These are phyloP conservation scores for Annulohypoxylon maeteangense DNA, from an alignment of 495 filamentous ascomycete species.

Conservation along the genomic window DNA sequence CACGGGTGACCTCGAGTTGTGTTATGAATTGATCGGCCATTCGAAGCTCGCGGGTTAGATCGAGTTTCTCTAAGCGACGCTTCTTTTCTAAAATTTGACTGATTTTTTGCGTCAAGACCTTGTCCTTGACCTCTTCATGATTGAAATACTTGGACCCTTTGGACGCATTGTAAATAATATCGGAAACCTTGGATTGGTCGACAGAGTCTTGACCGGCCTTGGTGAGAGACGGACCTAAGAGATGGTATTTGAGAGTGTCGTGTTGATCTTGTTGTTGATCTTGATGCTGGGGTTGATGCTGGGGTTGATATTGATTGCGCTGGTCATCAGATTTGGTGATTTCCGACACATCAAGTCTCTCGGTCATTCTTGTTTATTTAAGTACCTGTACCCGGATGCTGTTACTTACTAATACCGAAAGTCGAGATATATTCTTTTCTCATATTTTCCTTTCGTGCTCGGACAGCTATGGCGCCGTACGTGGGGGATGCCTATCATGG, in stretches of 20 bases:
- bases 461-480: not conserved
- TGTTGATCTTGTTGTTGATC: constrained; percentile 39
- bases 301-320: constrained; percentile 19
- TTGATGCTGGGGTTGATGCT: constrained; percentile 29
- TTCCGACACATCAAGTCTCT: constrained; percentile 2
- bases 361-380: constrained; percentile 20
- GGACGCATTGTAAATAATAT: constrained; percentile 96
- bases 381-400: no score
- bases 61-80: constrained; percentile 76
- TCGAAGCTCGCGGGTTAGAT: constrained; percentile 76
- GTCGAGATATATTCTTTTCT: not conserved
- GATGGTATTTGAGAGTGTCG: constrained; percentile 66
- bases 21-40: constrained; percentile 84
- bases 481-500: no score
- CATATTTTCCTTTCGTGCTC: constrained; percentile 15
- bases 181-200: constrained; percentile 94
- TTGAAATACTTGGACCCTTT: constrained; percentile 98
- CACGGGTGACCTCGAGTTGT: constrained; percentile 79
- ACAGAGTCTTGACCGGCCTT: constrained; percentile 95
- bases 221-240: constrained; percentile 92
- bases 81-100: constrained; percentile 81
- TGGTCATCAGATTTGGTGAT: constrained; percentile 2
- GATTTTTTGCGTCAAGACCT: constrained; percentile 86
- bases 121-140: constrained; percentile 86
- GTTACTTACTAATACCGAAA: not conserved